Percentiles rank a stretch among this genome's conserved stretches.
These are phyloP conservation scores for Aethionema arabicum DNA, from an alignment of 345 rosid genomes.

Conservation along the genomic window DNA sequence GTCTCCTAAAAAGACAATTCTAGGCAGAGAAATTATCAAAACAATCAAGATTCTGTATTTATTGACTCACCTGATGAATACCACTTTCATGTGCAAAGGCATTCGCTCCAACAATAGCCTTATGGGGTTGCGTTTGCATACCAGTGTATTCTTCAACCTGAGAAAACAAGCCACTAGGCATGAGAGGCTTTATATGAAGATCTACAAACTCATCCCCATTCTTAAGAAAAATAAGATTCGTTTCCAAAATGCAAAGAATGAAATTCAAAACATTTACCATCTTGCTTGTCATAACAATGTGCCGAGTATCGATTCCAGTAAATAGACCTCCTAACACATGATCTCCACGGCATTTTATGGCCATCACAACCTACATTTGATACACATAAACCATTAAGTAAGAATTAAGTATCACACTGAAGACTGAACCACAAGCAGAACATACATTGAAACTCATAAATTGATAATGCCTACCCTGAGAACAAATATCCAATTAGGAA, in stretches of 20 bases:
- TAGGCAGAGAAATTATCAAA: slow-evolving; percentile 12
- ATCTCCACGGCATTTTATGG: slow-evolving; percentile 83
- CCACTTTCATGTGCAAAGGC: slow-evolving; percentile 99
- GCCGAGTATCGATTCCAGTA: slow-evolving; percentile 78
- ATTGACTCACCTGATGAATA: slow-evolving; percentile 72
- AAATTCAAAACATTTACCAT: slow-evolving; percentile 50
- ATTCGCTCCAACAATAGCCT: slow-evolving; percentile 95
- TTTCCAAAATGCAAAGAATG: slow-evolving; percentile 8
- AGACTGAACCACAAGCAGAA: slow-evolving; percentile 4
- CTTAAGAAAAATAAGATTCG: not conserved
- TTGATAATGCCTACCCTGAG: not conserved
- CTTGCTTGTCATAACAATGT: slow-evolving; percentile 89
- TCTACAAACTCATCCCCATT: slow-evolving; percentile 2
- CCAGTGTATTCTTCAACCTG: slow-evolving; percentile 98
- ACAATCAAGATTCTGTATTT: not conserved
- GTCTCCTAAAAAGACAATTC: slow-evolving; percentile 9
- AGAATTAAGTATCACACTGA: not conserved
- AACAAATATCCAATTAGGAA: not conserved
- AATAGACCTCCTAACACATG: slow-evolving; percentile 70
- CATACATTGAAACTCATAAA: slow-evolving; percentile 4
- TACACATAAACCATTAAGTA: not conserved
- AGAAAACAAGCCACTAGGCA: slow-evolving; percentile 3
- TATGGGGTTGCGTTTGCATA: slow-evolving; percentile 85
- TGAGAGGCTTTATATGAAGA: slow-evolving; percentile 1
- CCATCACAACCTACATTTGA: slow-evolving; percentile 72